A percentile compares a stretch with the other conserved stretches of the same genome.
These are phyloP conservation scores for Dendrobium officinale DNA, from an alignment of 106 monocot genomes.

Conservation along the genomic window DNA sequence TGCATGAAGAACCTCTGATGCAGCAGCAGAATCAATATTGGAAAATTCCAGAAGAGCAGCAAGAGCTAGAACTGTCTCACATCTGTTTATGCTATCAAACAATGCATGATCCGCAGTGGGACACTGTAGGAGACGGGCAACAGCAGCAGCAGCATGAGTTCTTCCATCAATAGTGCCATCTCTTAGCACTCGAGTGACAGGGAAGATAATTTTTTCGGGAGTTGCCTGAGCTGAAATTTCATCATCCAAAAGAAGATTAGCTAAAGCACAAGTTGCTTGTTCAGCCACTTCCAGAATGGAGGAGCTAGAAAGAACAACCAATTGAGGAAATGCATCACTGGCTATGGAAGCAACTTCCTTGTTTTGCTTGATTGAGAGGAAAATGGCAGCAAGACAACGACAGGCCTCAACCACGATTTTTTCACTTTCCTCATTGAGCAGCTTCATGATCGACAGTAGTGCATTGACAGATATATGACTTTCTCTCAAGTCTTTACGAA, in stretches of 20 bases:
- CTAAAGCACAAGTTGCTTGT: slow-evolving; percentile 82
- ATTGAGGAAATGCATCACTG: slow-evolving; percentile 43
- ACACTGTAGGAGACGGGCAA: slow-evolving; percentile 75
- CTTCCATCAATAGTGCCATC: slow-evolving; percentile 81
- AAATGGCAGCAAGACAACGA: slow-evolving; percentile 85
- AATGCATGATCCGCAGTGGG: slow-evolving; percentile 36
- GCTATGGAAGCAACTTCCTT: slow-evolving; percentile 74
- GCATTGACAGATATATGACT: slow-evolving; percentile 78
- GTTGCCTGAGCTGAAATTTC: slow-evolving; percentile 51
- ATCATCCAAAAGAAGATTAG: slow-evolving; percentile 80
- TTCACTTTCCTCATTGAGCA: slow-evolving; percentile 58
- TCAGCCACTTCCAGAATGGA: slow-evolving; percentile 74
- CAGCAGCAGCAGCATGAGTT: slow-evolving; percentile 90
- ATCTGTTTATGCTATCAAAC: slow-evolving; percentile 57
- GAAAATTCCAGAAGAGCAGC: slow-evolving; percentile 67
- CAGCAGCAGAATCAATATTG: slow-evolving; percentile 53
- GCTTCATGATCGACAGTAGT: slow-evolving; percentile 57
- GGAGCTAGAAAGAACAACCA: slow-evolving; percentile 67
- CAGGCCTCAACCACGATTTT: slow-evolving; percentile 53
- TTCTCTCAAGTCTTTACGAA: slow-evolving; percentile 90
- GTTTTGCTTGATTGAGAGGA: slow-evolving; percentile 86
- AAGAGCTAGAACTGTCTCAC: slow-evolving; percentile 84
- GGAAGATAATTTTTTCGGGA: slow-evolving; percentile 65
- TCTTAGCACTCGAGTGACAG: slow-evolving; percentile 66
- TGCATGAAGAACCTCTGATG: slow-evolving; percentile 87